These are phyloP conservation scores for Dendrobium catenatum DNA, from an alignment of 106 monocot genomes.

Conservation along the genomic window DNA sequence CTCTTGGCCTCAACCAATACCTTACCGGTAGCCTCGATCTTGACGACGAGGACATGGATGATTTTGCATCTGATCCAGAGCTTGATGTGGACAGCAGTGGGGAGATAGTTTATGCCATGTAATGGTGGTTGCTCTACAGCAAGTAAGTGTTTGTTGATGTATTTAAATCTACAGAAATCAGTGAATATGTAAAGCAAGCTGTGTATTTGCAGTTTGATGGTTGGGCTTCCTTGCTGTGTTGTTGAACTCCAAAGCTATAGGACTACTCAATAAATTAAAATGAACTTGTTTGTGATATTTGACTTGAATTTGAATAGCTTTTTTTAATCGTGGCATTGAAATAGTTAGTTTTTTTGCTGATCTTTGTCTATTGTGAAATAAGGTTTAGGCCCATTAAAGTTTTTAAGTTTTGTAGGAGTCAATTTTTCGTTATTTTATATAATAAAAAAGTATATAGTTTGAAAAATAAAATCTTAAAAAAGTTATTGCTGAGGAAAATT, in stretches of 20 bases:
- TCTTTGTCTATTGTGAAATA: too few species aligned
- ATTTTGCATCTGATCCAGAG: slow-evolving; percentile 22
- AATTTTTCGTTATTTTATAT: too few species aligned
- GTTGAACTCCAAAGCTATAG: neutral
- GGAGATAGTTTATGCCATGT: slow-evolving; percentile 29
- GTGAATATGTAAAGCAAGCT: neutral
- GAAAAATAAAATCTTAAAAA: too few species aligned
- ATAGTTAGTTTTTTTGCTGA: too few species aligned
- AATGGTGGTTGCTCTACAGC: neutral
- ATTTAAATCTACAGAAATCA: neutral
- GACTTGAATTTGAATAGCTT: neutral
- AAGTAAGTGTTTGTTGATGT: too few species aligned
- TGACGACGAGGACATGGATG: slow-evolving; percentile 19
- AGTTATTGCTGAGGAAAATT: too few species aligned
- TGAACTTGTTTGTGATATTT: neutral
- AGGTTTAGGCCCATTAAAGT: too few species aligned
- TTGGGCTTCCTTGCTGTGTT: neutral
- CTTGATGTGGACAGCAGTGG: slow-evolving; percentile 29
- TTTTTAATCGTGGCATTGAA: too few species aligned
- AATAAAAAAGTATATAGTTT: too few species aligned
- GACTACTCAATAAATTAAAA: neutral
- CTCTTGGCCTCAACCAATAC: neutral
- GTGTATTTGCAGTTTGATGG: slow-evolving; percentile 1
- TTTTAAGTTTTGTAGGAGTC: too few species aligned
- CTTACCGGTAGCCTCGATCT: slow-evolving; percentile 9